Evolutionary conservation across 805 yeast species (phyloP), one percentile per base, ranked within the genome.

Genomic region (Saturnispora saitoi): DNA sequence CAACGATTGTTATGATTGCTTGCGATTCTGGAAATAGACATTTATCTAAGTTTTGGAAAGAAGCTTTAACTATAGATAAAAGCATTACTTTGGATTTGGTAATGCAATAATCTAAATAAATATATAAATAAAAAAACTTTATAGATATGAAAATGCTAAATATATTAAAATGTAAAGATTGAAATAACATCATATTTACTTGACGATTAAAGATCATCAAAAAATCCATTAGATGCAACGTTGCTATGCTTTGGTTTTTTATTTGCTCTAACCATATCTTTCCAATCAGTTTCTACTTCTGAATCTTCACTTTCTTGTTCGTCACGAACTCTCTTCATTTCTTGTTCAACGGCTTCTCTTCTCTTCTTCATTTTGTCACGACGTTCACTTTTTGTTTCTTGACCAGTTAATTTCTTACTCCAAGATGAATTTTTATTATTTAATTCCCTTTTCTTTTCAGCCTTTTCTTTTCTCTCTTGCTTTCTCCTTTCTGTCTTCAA

Each of bases 1-100:
- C 83, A 45, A 76, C 70, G 17, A 79, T 91, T 20, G 95, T 91
- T 4, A 78, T 95, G 17, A 75, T 93, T 43, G 86, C 95, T 1
- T 93, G 98, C 63, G 99, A 91, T 63, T 81, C 95, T 4, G 99
- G 99, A 1, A 70, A 83, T 11, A 72, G 99, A 56, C 99, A 91
- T 66, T 61, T 91, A 51, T 84, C 93, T 45, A 91, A 91, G 65
- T 93, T 91, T 60, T 91, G 97, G 97, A 86, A 82, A 57, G 67
- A 71, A 47, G 91, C 91, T 0, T 62, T 65, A 28, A 66, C 62
- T 32, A 62, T 66, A 24, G 64, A 68, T 19, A 62, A 58, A 30
- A 64, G 61, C 48, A 58, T 77, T 24, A 61, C 66, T 3, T 52
- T 72, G 40, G 71, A 65, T 29, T 70, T 72, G 38, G 61, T 61